phyloP scores from a whole-genome alignment of 495 filamentous ascomycete genomes.

The Tuber calosporum region DNA sequence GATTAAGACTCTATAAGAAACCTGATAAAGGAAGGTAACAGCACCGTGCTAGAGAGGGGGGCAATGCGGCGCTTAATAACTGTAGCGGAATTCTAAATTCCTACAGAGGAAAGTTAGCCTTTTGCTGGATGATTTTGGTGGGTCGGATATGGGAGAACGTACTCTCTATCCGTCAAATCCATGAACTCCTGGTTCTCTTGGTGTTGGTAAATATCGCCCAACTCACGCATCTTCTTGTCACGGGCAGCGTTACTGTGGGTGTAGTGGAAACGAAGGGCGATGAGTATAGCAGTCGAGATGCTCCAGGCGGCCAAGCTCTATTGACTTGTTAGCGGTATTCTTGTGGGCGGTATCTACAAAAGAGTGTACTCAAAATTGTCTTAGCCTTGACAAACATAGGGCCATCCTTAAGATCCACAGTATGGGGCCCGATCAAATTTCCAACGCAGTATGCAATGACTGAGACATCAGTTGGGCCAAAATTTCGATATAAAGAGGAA shows the following conservation, averaged over 20 bases:
- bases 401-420: neutral
- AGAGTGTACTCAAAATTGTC: neutral
- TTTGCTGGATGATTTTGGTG: conserved; percentile 13
- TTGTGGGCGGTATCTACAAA: neutral
- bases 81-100: neutral
- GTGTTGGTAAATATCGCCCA: neutral
- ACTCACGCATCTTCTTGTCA: neutral
- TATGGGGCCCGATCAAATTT: conserved; percentile 50
- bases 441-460: conserved; percentile 49
- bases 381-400: neutral
- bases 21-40: neutral
- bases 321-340: neutral
- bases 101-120: neutral
- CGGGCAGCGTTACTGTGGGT: neutral
- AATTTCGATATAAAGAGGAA: neutral
- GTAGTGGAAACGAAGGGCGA: neutral
- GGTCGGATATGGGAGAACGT: conserved; percentile 48
- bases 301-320: neutral
- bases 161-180: conserved; percentile 58
- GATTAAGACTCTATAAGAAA: neutral
- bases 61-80: neutral
- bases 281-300: neutral
- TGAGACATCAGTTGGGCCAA: conserved; percentile 40
- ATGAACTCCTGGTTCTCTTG: conserved; percentile 42
- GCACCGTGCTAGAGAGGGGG: too few relatives aligned